Base-by-base conservation (phyloP, 2,329 filamentous ascomycete species). In the Xenoacremonium recifei region DNA sequence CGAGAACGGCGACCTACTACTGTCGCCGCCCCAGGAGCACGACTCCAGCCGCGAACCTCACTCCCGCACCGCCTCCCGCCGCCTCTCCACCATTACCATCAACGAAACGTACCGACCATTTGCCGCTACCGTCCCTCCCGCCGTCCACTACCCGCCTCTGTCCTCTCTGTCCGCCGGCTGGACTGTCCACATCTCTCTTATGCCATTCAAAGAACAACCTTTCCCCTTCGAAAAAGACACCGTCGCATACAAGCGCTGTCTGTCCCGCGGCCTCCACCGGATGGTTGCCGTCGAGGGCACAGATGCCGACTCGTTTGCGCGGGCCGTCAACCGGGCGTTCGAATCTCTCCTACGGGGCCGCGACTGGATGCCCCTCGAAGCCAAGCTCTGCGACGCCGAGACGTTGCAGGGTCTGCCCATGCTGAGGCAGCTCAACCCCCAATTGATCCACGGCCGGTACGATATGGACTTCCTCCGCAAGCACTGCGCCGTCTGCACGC, bases 141-240 rank as follows among this genome's bases (percentile, higher is more conserved):
- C 44, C 17, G 34, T 25, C 4, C 37, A 35, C 35, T 46, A 43
- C 30, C 35, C 45, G 17, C 32, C 45, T 33, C 35, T 43, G 21
- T 21, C 23, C 29, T 32, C 37, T 33, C 41, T 49, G 32, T 58
- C 64, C 15, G 66, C 63, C 40, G 62, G 68, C 5, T 82, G 79
- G 79, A 81, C 78, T 2, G 75, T 82, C 20, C 78, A 82, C 51
- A 68, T 82, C 25, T 82, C 79, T 3, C 68, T 82, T 11, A 66
- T 82, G 27, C 79, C 79, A 4, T 73, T 71, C 35, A 67, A 66
- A 11, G 69, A 69, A 23, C 72, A 76, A 42, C 73, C 77, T 4
- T 80, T 81, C 49, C 79, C 79, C 0, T 82, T 82, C 55, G 79
- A 82, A 59, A 78, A 79, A 54, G 77, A 81, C 50, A 81, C 78